phyloP scores from a whole-genome alignment of 345 rosid genomes.

The Laguncularia racemosa region DNA sequence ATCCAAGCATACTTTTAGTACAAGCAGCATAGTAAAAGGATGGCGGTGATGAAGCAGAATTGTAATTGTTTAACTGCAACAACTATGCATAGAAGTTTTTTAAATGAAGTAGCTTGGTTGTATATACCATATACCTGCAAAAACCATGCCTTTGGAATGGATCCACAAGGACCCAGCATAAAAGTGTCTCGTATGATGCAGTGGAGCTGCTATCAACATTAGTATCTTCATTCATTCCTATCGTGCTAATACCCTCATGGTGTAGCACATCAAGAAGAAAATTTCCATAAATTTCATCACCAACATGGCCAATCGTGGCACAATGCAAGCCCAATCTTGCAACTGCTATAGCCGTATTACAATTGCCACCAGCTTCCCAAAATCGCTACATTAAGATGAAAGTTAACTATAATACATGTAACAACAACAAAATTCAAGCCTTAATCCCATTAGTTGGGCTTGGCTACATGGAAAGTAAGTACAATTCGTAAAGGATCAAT shows the following conservation, averaged over 20 bases:
- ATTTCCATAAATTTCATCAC: constrained; percentile 73
- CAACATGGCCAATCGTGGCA: constrained; percentile 76
- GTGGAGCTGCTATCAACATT: constrained; percentile 23
- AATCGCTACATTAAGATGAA: constrained; percentile 30
- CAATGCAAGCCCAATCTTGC: constrained; percentile 87
- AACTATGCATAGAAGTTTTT: neutral
- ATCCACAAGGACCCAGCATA: constrained; percentile 98
- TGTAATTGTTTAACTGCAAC: too few species aligned
- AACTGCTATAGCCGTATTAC: constrained; percentile 96
- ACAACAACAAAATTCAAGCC: neutral
- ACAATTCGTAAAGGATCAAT: too few species aligned
- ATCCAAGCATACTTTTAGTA: too few species aligned
- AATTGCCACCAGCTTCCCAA: constrained; percentile 99
- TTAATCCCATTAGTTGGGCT: neutral
- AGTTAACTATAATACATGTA: neutral
- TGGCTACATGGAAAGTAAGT: neutral
- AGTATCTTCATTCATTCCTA: constrained; percentile 47
- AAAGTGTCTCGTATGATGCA: constrained; percentile 61
- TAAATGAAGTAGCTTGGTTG: neutral
- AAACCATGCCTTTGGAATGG: constrained; percentile 87
- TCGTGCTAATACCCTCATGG: constrained; percentile 60
- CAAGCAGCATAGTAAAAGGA: too few species aligned
- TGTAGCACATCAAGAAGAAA: constrained; percentile 78
- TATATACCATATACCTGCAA: constrained; percentile 61
- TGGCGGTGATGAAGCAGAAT: too few species aligned